Conservation (phyloP, 495 filamentous ascomycete species). For the Pyronema domesticum region DNA sequence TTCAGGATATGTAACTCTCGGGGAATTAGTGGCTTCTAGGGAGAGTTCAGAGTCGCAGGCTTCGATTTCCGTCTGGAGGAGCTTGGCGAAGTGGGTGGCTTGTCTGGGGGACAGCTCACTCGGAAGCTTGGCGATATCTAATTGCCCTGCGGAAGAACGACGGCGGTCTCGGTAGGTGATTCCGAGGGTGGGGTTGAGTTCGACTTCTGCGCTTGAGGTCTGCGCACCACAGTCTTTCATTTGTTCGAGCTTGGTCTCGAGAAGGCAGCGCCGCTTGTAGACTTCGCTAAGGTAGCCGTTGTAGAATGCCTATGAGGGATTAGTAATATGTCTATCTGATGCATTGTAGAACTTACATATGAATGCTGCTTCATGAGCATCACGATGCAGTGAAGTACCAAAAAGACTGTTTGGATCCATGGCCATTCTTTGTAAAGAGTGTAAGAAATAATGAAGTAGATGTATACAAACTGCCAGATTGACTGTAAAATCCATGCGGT, state of each 20-base stretch:
- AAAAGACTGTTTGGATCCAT: conserved; percentile 47
- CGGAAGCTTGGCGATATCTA: conserved; percentile 41
- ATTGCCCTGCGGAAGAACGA: conserved; percentile 11
- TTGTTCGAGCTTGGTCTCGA: conserved; percentile 24
- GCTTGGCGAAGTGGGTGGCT: not conserved
- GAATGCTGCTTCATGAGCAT: conserved; percentile 70
- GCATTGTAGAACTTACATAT: conserved; percentile 25
- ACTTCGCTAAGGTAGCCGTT: conserved; percentile 53
- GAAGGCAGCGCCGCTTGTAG: conserved; percentile 25
- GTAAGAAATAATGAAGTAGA: conserved; percentile 39
- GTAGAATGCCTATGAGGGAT: conserved; percentile 35
- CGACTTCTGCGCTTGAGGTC: conserved; percentile 30
- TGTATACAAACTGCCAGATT: conserved; percentile 47
- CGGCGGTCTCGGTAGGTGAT: conserved; percentile 24
- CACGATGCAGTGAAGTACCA: conserved; percentile 49
- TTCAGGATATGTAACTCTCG: conserved; percentile 35
- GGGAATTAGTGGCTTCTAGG: conserved; percentile 29
- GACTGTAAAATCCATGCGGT: conserved; percentile 53
- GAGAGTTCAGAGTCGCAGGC: conserved; percentile 43
- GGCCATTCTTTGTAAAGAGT: conserved; percentile 52
- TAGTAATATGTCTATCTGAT: no score
- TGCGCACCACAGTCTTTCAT: conserved; percentile 2
- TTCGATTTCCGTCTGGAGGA: conserved; percentile 37
- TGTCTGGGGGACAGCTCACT: conserved; percentile 34
- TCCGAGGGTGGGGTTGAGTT: conserved; percentile 14